Evolutionary conservation across 306 rosid genomes (phyloP).

Genomic region (Cotoneaster glaucophyllus): DNA sequence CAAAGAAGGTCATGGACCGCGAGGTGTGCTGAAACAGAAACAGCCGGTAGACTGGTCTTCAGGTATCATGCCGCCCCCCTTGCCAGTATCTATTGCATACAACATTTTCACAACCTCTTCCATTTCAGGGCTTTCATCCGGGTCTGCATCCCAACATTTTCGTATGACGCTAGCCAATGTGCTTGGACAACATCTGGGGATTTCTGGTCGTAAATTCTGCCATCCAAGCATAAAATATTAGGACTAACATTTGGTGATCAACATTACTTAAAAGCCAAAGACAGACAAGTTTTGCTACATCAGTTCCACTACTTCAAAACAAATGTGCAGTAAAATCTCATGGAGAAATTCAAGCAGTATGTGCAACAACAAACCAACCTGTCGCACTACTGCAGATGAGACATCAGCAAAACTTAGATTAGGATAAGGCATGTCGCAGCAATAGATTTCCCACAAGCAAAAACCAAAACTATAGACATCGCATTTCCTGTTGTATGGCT

Average conservation of each 20-base stretch:
- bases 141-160: conserved; percentile 78
- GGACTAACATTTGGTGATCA: not conserved
- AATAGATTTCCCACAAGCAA: conserved; percentile 90
- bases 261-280: no score
- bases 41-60: conserved; percentile 58
- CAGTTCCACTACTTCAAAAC: no score
- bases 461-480: conserved; percentile 87
- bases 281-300: no score
- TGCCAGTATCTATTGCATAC: conserved; percentile 74
- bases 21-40: conserved; percentile 50
- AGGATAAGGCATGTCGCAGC: conserved; percentile 87
- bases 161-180: conserved; percentile 46
- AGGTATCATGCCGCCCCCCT: conserved; percentile 86
- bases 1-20: conserved; percentile 54
- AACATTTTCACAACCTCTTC: conserved; percentile 64
- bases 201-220: conserved; percentile 77
- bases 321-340: no score
- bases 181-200: conserved; percentile 76
- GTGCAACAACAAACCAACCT: conserved; percentile 32
- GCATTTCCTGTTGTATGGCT: conserved; percentile 84
- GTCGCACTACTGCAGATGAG: conserved; percentile 70
- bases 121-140: conserved; percentile 74
- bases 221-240: not conserved
- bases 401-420: conserved; percentile 67
- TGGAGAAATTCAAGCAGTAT: not conserved